A percentile compares a stretch with the other conserved stretches of the same genome.
Conservation (phyloP, 345 rosid species). For the Eucalyptus tenuipes region DNA sequence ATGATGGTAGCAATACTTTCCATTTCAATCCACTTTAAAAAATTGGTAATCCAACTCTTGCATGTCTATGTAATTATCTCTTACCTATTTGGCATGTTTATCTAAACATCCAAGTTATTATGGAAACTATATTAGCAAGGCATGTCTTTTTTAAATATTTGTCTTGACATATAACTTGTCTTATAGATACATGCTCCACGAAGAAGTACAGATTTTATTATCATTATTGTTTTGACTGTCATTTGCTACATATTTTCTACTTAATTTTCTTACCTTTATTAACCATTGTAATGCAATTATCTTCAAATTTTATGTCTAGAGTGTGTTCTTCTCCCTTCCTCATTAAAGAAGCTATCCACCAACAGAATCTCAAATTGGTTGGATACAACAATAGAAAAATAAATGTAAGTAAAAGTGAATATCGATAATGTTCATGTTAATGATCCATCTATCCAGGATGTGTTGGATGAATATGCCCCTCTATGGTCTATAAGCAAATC, state of each 20-base stretch:
- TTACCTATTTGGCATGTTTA: background rate
- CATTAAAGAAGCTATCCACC: background rate
- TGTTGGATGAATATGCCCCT: background rate
- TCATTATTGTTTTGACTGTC: accelerated
- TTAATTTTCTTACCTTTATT: background rate
- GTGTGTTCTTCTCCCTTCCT: background rate
- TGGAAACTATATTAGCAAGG: background rate
- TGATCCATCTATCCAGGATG: background rate
- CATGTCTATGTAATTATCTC: background rate
- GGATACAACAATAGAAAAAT: background rate
- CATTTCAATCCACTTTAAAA: background rate
- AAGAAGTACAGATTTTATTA: background rate
- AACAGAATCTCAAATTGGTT: background rate
- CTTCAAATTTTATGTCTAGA: background rate
- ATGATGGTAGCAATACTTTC: background rate
- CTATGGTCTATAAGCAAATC: background rate
- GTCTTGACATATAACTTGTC: background rate
- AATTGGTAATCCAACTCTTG: background rate
- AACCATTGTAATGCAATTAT: background rate
- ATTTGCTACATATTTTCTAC: background rate
- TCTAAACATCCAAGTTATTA: background rate
- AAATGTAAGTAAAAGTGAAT: background rate
- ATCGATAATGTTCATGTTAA: background rate
- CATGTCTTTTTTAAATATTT: background rate
- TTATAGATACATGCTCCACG: background rate